Evolutionary conservation across 2,329 filamentous ascomycete genomes (phyloP).

Genomic region (Ophiostoma ulmi): DNA sequence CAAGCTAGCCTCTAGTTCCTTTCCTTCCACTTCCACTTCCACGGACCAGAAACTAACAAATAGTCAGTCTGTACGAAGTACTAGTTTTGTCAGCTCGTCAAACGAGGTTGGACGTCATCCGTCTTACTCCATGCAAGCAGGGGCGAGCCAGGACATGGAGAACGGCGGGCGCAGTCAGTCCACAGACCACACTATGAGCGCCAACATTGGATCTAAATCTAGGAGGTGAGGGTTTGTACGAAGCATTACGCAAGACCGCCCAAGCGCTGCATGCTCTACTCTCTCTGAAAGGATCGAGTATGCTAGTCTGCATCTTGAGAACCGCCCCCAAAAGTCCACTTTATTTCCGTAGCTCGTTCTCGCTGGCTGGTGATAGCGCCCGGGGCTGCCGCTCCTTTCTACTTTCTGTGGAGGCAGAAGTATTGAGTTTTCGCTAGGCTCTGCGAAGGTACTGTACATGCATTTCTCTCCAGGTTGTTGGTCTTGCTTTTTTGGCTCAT

Average conservation of each 20-base stretch:
- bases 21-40: not conserved
- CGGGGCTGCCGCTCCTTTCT: not conserved
- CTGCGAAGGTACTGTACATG: not conserved
- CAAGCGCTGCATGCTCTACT: not conserved
- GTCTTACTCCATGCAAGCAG: not conserved
- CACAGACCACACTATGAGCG: not conserved
- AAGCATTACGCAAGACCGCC: slow-evolving; percentile 12
- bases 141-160: not conserved
- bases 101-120: not conserved
- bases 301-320: not conserved
- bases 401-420: not conserved
- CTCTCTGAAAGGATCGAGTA: not conserved
- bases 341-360: not conserved
- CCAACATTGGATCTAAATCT: not conserved
- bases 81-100: not conserved
- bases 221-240: not conserved
- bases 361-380: slow-evolving; percentile 4
- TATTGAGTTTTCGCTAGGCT: not conserved
- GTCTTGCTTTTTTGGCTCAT: no score
- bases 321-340: not conserved
- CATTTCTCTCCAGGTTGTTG: no score
- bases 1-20: not conserved
- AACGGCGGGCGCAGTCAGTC: not conserved
- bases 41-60: not conserved
- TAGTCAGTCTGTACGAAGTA: not conserved